Evolutionary conservation across 345 rosid species (phyloP).

Genomic region (Anastatica hierochuntica): DNA sequence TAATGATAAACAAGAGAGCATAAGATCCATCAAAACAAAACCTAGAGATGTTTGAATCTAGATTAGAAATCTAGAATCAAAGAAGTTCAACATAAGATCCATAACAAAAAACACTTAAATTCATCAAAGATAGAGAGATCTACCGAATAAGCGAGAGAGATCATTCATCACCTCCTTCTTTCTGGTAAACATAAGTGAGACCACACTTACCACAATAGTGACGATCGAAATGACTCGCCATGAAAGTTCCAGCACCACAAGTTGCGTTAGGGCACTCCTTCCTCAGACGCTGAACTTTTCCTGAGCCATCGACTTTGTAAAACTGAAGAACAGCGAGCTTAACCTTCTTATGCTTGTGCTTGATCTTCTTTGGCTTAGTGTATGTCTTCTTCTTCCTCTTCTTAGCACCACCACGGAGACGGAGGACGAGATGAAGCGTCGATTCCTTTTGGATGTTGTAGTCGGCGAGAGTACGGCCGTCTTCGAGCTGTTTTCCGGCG

Average conservation of each 20-base stretch:
- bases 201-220: conserved; percentile 35
- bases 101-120: too few species aligned
- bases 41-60: too few species aligned
- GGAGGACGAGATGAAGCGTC: conserved; percentile 32
- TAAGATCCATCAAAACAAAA: too few species aligned
- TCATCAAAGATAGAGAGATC: not conserved
- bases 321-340: too few species aligned
- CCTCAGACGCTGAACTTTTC: conserved; percentile 24
- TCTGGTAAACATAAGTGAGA: conserved; percentile 26
- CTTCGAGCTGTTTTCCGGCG: conserved; percentile 31
- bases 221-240: conserved; percentile 31
- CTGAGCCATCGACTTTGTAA: too few species aligned
- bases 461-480: conserved; percentile 28
- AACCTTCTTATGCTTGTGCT: conserved; percentile 31
- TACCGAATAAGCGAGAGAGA: too few species aligned
- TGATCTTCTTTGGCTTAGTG: conserved; percentile 30
- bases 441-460: conserved; percentile 36
- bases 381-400: conserved; percentile 36
- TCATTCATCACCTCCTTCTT: conserved; percentile 22
- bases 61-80: too few species aligned
- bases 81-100: too few species aligned
- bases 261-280: conserved; percentile 26
- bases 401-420: conserved; percentile 34
- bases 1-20: too few species aligned
- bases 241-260: conserved; percentile 30